Evolutionary conservation across 495 filamentous ascomycete genomes (phyloP), one percentile per base, ranked within the genome.

Genomic region (Cenococcum geophilum): DNA sequence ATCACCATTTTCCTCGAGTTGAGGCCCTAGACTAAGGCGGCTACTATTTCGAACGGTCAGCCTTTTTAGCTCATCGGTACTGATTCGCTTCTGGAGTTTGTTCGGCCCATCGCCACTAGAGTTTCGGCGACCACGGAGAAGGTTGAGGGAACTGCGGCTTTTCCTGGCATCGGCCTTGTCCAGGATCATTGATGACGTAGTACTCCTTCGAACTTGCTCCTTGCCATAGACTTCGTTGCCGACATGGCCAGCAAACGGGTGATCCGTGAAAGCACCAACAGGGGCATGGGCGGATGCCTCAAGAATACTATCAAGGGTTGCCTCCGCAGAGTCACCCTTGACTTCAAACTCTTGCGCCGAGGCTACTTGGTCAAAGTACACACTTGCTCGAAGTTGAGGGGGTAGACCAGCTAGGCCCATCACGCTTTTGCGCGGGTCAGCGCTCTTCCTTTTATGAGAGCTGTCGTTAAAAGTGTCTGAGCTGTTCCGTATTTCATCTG

Each of bases 191-290:
- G 14, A 20, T 23, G 53, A 64, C 54, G 27, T 21, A 8, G 64
- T 63, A 34, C 36, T 50, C 18, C 43, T 60, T 14, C 64, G 61
- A 16, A 27, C 40, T 25, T 59, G 57, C 40, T 74, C 71, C 57
- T 57, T 68, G 2, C 64, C 69, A 51, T 75, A 75, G 1, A 76
- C 65, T 49, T 70, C 66, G 27, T 42, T 57, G 47, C 55, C 73
- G 37, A 66, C 68, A 51, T 83, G 82, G 14, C 91, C 92, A 32
- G 86, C 88, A 61, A 88, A 89, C 10, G 88, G 86, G 72, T 98
- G 93, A 69, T 97, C 91, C 0, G 90, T 96, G 68, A 97, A 97
- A 53, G 93, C 93, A 47, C 80, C 89, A 47, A 96, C 89, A n/a
- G 93, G 93, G 1, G 95, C 93, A 60, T 80, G 80, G 2, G 91